Conservation (phyloP, 2,329 filamentous ascomycete genomes). For the Talaromyces sp. region DNA sequence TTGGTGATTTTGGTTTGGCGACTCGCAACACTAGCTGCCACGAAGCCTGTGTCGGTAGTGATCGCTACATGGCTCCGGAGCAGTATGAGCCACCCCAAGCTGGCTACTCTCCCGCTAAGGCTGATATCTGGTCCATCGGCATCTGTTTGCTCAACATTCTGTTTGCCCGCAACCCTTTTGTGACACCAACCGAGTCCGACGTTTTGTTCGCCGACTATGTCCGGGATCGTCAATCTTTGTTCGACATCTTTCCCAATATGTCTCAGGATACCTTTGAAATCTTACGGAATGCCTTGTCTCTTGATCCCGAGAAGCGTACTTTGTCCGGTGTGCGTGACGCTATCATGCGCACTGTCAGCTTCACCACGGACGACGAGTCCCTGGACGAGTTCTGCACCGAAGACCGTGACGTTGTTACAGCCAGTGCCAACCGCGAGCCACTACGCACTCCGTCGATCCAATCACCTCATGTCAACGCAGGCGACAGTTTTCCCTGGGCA, state of each 20-base stretch:
- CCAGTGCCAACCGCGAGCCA: conserved; percentile 84
- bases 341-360: conserved; percentile 75
- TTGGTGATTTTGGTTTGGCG: conserved; percentile 92
- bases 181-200: conserved; percentile 83
- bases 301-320: conserved; percentile 87
- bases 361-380: conserved; percentile 87
- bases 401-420: conserved; percentile 71
- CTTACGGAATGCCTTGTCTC: conserved; percentile 80
- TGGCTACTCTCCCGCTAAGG: conserved; percentile 88
- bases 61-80: conserved; percentile 98
- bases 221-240: conserved; percentile 88
- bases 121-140: conserved; percentile 95
- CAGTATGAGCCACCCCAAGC: conserved; percentile 85
- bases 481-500: conserved; percentile 88
- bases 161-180: conserved; percentile 95
- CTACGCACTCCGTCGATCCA: conserved; percentile 93
- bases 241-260: conserved; percentile 98
- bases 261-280: conserved; percentile 97
- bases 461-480: conserved; percentile 71
- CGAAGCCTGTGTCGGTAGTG: conserved; percentile 91
- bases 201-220: conserved; percentile 90
- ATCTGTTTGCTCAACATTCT: conserved; percentile 95
- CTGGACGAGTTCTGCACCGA: conserved; percentile 91
- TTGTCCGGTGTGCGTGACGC: conserved; percentile 72
- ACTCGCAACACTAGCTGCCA: conserved; percentile 86